Evolutionary conservation across 2,329 filamentous ascomycete species (phyloP), one percentile per base, ranked within the genome.

Genomic region (Pestalotiopsis sp.): DNA sequence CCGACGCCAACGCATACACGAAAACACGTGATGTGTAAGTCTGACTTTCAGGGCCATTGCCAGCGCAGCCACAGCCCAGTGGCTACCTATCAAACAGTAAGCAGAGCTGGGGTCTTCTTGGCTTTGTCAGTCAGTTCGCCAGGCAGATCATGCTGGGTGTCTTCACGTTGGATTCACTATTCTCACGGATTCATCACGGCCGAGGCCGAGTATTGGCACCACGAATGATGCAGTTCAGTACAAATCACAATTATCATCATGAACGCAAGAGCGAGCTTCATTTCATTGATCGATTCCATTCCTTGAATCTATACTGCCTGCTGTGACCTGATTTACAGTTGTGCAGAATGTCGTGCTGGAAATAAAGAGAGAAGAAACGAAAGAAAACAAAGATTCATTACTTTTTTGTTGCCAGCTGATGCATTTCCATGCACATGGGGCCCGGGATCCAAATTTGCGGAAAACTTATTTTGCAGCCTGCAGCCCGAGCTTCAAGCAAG

Each of bases 11-110:
- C 20, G 57, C 57, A 59, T 23, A 59, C 57, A 31, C 57, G 57
- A 59, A 59, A 59, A n/a, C 57, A 59, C 57, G 57, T 59, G 57
- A 59, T 59, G 57, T n/a, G 57, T n/a, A 20, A 5, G 45, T 58
- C 12, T n/a, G 25, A 59, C 57, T 31, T 13, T 23, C 14, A 58
- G 20, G 12, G 23, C 23, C 23, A 31, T 59, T 12, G 20, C 45
- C 17, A n/a, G 45, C 27, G 14, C 45, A 52, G 45, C 45, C 45
- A 52, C 3, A 52, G 45, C 17, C 45, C 45, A 20, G 17, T n/a
- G 20, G 45, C 20, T 52, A 7, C 27, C 27, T 31, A 4, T 6
- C 27, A 2, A 7, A 31, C 27, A 31, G 27, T 31, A 31, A 31
- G 27, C 27, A 31, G 27, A 31, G 27, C 27, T 17, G 17, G 6